Base-by-base conservation (phyloP, 768 basidiomycete species). In the Boletus vinaceobasis region DNA sequence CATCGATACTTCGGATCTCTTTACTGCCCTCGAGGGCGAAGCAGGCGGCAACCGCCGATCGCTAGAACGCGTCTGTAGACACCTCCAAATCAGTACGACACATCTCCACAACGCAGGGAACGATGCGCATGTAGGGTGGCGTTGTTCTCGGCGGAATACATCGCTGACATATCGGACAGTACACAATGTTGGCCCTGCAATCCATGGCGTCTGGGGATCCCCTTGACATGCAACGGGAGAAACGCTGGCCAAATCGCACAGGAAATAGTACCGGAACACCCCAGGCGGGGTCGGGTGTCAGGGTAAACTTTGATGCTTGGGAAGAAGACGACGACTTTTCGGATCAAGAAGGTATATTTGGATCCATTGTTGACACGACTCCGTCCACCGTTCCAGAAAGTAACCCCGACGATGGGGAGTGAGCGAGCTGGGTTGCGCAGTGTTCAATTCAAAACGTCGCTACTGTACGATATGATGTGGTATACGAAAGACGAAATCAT, bases 41-140 rank as follows among this genome's bases (percentile, higher is more conserved):
- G 73, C 73, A 2, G 68, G 75, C 3, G 74, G 74, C 48, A 77
- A 86, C 65, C 77, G 78, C 40, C 72, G 80, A 44, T 72, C 75
- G 1, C 78, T 95, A 21, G 80, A 80, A 56, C 79, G 82, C 37
- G 77, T 84, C 31, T 88, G 86, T 68, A 72, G 74, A 43, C 80
- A 85, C 48, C 76, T 94, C 21, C 79, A 83, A 47, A 76, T 92
- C 47, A 58, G 71, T 0, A 79, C 81, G 1, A 59, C 76, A 33
- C 74, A 77, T 60, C 71, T 88, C 53, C 93, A 93, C 75, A 95
- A 94, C 63, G 90, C 89, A 1, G 91, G 90, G 0, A 93, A 93
- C 63, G 90, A 93, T 67, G 90, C 91, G 1, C 79, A 87, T 66
- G 91, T 92, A 61, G 39, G 84, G 68, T 38, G 21, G 31, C 6